These are phyloP conservation scores for Sclerotinia nivalis DNA, from an alignment of 2,329 filamentous ascomycete genomes.

Conservation along the genomic window DNA sequence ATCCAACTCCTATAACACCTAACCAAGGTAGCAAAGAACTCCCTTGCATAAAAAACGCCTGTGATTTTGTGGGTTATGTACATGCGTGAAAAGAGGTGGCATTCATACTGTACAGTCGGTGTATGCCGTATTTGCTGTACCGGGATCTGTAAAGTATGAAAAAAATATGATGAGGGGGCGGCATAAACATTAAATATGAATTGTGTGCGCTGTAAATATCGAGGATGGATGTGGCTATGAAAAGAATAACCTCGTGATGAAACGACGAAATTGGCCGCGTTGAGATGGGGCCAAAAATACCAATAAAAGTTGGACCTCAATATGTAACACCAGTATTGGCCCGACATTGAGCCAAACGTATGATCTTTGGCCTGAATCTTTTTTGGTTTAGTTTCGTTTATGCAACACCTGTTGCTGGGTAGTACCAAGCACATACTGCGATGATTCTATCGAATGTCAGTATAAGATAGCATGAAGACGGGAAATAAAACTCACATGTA, in stretches of 20 bases:
- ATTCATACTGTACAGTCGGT: slow-evolving; percentile 8
- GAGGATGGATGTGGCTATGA: neutral
- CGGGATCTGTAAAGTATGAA: neutral
- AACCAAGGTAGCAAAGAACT: neutral
- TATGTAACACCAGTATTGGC: neutral
- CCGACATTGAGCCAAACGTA: neutral
- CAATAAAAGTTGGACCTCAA: neutral
- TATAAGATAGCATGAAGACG: neutral
- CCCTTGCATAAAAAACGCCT: neutral
- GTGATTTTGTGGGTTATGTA: slow-evolving; percentile 3
- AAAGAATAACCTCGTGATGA: neutral
- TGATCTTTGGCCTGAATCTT: neutral
- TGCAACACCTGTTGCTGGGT: slow-evolving; percentile 19
- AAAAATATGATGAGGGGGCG: neutral
- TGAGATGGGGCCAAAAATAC: neutral
- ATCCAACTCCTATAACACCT: slow-evolving; percentile 1
- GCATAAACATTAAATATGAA: slow-evolving; percentile 16
- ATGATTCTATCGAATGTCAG: slow-evolving; percentile 26
- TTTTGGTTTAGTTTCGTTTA: neutral
- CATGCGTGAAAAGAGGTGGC: slow-evolving; percentile 6
- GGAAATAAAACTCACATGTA: slow-evolving; percentile 36
- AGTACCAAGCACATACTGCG: slow-evolving; percentile 33
- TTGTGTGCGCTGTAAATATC: neutral
- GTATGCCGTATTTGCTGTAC: neutral
- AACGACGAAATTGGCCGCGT: neutral